Base-by-base conservation (phyloP, 192 early-diverging fungal genomes). In the Entomortierella parvispora region DNA sequence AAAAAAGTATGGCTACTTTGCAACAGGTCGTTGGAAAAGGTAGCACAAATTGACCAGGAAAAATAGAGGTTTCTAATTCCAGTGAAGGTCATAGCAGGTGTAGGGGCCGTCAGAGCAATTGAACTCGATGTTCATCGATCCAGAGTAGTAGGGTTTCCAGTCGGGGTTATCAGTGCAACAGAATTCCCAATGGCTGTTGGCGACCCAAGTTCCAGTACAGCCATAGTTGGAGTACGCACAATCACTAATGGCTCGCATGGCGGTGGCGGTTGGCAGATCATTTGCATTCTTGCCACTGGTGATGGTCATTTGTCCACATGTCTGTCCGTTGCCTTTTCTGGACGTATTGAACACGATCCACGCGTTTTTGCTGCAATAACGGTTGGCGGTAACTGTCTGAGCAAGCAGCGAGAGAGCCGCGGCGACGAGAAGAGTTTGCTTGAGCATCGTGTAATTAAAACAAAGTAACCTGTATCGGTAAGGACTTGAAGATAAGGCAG, bases 91-190 rank as follows among this genome's bases (percentile, higher is more conserved):
- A 47, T 62, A 62, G 34, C 60, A 62, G 48, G 60, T 62, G 60
- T 62, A 62, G 32, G 60, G 47, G 60, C 60, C 60, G 33, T 62
- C 60, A 32, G 47, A 50, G 60, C 60, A 62, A 50, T 37, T 40
- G 60, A 62, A 62, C 60, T 62, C 60, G 47, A 62, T 62, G 60
- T 62, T 62, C 60, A 62, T 62, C 60, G 60, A 62, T 62, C 60
- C 60, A 62, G 60, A 62, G 34, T 62, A 62, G 50, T 62, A 50
- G 23, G 60, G 47, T 47, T 62, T 62, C 60, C 60, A 62, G 60
- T 48, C 45, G 50, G 45, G 60, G 32, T 25, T 32, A 23, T 62
- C 60, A 49, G 45, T 62, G 60, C 60, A 62, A 34, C 60, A 62
- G 60, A 62, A 62, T 62, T 62, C 60, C 60, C 60, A 62, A 50